Percentiles rank a stretch among this genome's conserved stretches.
Evolutionary conservation across 495 filamentous ascomycete species (phyloP).

Genomic region (Copromyces sp.): DNA sequence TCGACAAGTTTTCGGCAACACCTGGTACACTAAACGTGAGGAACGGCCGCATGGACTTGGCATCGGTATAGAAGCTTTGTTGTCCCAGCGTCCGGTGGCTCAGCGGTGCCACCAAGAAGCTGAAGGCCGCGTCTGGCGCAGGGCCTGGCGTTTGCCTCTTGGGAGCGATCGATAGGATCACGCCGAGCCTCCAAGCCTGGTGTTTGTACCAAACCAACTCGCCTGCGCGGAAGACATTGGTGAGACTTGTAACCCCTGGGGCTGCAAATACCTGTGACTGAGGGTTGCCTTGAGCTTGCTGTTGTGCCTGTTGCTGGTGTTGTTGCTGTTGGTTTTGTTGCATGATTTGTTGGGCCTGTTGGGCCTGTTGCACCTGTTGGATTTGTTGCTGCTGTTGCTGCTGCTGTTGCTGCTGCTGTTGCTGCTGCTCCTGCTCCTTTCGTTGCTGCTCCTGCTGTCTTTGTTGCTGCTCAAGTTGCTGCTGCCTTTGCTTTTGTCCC

Average conservation of each 20-base stretch:
- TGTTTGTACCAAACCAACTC: conserved; percentile 36
- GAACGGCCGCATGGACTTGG: conserved; percentile 34
- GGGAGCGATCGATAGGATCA: conserved; percentile 19
- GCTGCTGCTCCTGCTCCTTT: neutral
- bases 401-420: neutral
- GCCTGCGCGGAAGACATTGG: conserved; percentile 29
- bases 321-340: neutral
- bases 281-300: neutral
- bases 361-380: neutral
- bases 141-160: neutral
- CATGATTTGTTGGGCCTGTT: neutral
- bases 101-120: conserved; percentile 18
- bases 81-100: conserved; percentile 16
- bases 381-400: conserved; percentile 1
- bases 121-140: conserved; percentile 10
- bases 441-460: conserved; percentile 2
- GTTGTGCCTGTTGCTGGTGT: conserved; percentile 2
- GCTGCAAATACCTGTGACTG: neutral
- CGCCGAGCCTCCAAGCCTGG: conserved; percentile 28
- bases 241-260: conserved; percentile 15
- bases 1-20: conserved; percentile 6
- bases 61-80: conserved; percentile 16
- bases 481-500: neutral
- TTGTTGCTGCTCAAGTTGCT: conserved; percentile 3
- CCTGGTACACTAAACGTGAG: conserved; percentile 35